Conservation (phyloP, 352 stramenopile species). For the Pythium folliculosum region DNA sequence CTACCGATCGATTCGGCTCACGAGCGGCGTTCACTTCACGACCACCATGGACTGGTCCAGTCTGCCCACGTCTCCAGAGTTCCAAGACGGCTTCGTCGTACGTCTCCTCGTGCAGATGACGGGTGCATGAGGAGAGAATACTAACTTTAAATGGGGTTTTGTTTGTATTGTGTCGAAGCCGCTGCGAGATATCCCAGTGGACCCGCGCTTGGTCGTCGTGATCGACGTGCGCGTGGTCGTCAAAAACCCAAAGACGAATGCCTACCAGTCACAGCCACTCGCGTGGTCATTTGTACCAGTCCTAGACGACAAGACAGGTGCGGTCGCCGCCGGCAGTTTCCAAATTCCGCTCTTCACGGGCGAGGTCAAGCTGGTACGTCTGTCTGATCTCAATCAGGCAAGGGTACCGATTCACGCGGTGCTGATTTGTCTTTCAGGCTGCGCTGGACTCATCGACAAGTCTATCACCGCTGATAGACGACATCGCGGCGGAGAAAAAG, state of each 20-base stretch:
- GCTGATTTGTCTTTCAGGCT: conserved; percentile 26
- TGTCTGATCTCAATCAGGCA: neutral
- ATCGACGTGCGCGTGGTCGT: conserved; percentile 59
- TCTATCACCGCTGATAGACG: conserved; percentile 37
- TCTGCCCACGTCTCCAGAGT: conserved; percentile 52
- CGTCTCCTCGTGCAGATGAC: neutral
- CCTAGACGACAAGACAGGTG: conserved; percentile 34
- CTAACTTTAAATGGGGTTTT: no score
- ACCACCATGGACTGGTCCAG: conserved; percentile 65
- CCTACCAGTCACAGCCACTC: conserved; percentile 45
- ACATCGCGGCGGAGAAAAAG: conserved; percentile 47
- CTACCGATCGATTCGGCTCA: conserved; percentile 60
- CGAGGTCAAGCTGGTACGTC: conserved; percentile 58
- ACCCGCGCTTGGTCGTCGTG: conserved; percentile 40
- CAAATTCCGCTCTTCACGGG: conserved; percentile 70
- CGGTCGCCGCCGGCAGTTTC: conserved; percentile 38
- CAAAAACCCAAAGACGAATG: conserved; percentile 47
- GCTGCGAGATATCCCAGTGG: conserved; percentile 38
- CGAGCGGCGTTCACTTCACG: conserved; percentile 57
- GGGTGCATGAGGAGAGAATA: no score
- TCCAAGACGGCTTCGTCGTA: conserved; percentile 56
- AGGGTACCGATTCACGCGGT: neutral
- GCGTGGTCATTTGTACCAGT: conserved; percentile 71
- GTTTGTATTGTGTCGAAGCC: conserved; percentile 32
- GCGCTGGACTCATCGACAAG: conserved; percentile 32